phyloP scores from a whole-genome alignment of 305 asterid species.

The Fraxinus floribunda region DNA sequence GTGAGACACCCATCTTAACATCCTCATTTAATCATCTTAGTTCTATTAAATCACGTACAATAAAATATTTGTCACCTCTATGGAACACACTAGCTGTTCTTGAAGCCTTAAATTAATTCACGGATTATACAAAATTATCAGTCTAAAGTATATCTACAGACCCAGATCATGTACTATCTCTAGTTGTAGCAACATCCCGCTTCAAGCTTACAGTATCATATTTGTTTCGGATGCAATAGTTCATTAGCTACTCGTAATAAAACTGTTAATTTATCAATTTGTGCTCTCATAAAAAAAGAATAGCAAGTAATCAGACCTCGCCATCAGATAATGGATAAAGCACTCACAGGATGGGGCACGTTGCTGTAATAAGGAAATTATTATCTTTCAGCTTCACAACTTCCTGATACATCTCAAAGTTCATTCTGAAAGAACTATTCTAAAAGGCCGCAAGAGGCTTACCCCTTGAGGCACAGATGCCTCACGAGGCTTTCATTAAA shows the following conservation, averaged over 20 bases:
- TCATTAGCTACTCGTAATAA: background rate
- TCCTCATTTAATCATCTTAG: background rate
- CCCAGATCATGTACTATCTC: background rate
- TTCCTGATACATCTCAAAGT: background rate
- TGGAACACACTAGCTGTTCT: background rate
- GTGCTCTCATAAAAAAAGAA: background rate
- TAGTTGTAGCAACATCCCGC: background rate
- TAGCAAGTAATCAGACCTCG: background rate
- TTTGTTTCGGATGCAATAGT: background rate
- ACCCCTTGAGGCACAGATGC: background rate
- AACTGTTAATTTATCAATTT: background rate
- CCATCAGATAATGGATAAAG: constrained; percentile 1
- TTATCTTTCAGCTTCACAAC: background rate
- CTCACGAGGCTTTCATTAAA: background rate
- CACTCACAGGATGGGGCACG: background rate
- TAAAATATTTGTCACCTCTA: background rate
- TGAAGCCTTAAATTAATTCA: background rate
- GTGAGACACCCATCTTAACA: background rate
- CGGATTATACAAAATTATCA: background rate
- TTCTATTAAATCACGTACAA: background rate
- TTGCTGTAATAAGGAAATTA: background rate
- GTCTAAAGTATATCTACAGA: background rate
- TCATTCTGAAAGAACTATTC: background rate
- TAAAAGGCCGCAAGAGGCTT: background rate
- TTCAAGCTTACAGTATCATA: background rate